Conservation (phyloP, 306 rosid genomes). For the Quercus berberidifolia region DNA sequence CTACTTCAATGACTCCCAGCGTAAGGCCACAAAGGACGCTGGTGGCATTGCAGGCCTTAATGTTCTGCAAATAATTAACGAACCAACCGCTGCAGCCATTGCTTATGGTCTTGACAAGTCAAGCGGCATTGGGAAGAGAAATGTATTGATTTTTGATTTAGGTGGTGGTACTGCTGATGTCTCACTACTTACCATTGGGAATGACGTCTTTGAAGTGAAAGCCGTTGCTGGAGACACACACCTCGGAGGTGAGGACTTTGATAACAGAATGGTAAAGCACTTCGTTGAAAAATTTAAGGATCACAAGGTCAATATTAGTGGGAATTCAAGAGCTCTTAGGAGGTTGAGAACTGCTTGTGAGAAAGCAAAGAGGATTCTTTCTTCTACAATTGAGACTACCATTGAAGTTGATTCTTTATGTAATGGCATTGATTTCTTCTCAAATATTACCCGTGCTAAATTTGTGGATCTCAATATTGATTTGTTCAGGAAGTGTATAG, state of each 20-base stretch:
- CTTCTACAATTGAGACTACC: neutral
- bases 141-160: constrained; percentile 3
- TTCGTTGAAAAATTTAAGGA: constrained; percentile 18
- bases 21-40: neutral
- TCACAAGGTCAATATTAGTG: constrained; percentile 4
- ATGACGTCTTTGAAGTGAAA: neutral
- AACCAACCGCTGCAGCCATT: neutral
- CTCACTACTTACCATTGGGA: neutral
- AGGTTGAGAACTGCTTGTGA: constrained; percentile 6
- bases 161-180: constrained; percentile 16
- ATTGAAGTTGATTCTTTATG: constrained; percentile 5
- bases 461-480: constrained; percentile 18
- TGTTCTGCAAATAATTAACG: neutral
- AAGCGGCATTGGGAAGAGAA: neutral
- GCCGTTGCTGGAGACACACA: neutral
- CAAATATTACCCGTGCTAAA: constrained; percentile 13
- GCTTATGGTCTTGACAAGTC: neutral
- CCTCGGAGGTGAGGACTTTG: neutral
- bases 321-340: constrained; percentile 1
- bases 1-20: neutral
- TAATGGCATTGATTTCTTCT: constrained; percentile 9
- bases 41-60: neutral
- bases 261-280: constrained; percentile 22
- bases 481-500: constrained; percentile 12
- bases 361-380: constrained; percentile 12